These are phyloP conservation scores for Phalaenopsis equestris DNA, from an alignment of 106 monocot genomes.

Conservation along the genomic window DNA sequence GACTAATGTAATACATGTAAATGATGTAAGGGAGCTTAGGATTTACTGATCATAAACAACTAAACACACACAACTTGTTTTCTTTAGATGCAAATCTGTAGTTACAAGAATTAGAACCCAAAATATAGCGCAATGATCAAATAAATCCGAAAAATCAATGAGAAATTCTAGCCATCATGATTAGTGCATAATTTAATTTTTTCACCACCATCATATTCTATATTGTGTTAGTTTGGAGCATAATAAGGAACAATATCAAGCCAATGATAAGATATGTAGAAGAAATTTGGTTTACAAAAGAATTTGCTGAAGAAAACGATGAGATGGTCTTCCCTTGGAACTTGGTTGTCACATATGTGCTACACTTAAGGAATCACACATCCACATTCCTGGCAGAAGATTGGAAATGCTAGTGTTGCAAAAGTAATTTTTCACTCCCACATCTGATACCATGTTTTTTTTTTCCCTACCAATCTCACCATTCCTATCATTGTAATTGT, in stretches of 20 bases:
- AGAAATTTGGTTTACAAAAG: background rate
- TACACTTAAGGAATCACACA: background rate
- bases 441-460: too few species aligned
- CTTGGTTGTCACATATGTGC: background rate
- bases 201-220: background rate
- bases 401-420: background rate
- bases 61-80: background rate
- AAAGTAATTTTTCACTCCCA: too few species aligned
- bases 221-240: background rate
- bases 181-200: background rate
- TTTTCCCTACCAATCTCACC: too few species aligned
- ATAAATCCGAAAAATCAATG: background rate
- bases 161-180: background rate
- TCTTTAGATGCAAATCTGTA: background rate
- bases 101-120: background rate
- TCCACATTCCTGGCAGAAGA: background rate
- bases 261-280: background rate
- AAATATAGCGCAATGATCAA: background rate
- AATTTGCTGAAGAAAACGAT: background rate
- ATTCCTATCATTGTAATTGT: background rate
- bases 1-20: too few species aligned
- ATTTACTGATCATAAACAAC: background rate
- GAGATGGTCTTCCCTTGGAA: background rate
- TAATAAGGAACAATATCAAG: background rate
- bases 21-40: too few species aligned